Percentiles rank a stretch among this genome's conserved stretches.
Evolutionary conservation across 352 stramenopile genomes (phyloP).

Genomic region (Thalassiosira livingstoniorum): DNA sequence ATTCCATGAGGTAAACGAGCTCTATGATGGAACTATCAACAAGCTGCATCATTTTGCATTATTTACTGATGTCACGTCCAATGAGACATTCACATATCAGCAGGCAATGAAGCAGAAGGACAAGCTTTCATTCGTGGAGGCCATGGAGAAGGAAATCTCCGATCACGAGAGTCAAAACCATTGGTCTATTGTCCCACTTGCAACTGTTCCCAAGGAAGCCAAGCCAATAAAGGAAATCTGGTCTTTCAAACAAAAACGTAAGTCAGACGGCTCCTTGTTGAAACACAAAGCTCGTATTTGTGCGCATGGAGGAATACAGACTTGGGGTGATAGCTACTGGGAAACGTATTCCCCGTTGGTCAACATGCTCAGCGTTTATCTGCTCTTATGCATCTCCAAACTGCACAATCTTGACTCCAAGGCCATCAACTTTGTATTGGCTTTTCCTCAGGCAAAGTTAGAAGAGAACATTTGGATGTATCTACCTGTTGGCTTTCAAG

Average conservation of each 20-base stretch:
- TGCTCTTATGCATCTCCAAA: not conserved
- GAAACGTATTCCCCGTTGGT: conserved; percentile 3
- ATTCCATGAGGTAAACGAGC: not conserved
- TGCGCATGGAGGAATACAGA: too few relatives aligned
- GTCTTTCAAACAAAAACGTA: conserved; percentile 6
- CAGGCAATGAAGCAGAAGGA: not conserved
- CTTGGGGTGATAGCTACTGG: too few relatives aligned
- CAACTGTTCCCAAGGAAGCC: not conserved
- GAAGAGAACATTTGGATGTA: conserved; percentile 7
- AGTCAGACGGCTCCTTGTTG: too few relatives aligned
- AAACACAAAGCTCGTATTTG: too few relatives aligned
- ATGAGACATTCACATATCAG: not conserved
- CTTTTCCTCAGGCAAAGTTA: not conserved
- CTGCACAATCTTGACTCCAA: not conserved
- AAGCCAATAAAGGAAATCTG: not conserved
- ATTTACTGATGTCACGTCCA: not conserved
- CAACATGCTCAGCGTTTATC: conserved; percentile 12
- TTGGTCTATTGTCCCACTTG: not conserved
- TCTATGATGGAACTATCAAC: not conserved
- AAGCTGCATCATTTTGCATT: conserved; percentile 5
- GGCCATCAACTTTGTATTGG: conserved; percentile 11
- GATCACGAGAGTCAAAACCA: not conserved
- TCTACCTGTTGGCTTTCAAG: not conserved
- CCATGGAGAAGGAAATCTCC: not conserved
- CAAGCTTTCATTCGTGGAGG: not conserved